Conservation (phyloP, 495 filamentous ascomycete species). For the Daldinia decipiens region DNA sequence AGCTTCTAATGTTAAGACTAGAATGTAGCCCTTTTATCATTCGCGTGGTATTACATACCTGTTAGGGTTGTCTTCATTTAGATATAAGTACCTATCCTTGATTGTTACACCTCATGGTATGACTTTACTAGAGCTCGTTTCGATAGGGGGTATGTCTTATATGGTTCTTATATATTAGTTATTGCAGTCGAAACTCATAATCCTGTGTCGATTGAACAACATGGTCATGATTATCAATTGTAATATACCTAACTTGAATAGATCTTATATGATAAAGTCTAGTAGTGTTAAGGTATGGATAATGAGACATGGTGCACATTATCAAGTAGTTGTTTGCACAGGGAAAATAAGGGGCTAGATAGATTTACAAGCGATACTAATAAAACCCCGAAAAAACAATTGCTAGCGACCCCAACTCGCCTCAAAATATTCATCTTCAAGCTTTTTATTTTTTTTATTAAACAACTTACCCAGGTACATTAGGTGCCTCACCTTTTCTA, state of each 20-base stretch:
- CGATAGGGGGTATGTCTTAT: no score
- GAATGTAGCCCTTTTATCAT: neutral
- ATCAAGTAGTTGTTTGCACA: neutral
- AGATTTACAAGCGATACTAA: neutral
- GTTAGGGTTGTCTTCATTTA: neutral
- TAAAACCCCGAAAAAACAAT: neutral
- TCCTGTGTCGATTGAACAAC: neutral
- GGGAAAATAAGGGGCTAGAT: neutral
- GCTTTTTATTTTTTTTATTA: no score
- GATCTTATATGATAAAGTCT: neutral
- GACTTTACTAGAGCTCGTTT: no score
- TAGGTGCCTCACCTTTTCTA: no score
- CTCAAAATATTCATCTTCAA: slow-evolving; percentile 1
- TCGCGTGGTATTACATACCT: neutral
- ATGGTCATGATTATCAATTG: neutral
- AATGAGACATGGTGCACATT: neutral
- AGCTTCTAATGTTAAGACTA: neutral
- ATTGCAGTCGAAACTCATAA: neutral
- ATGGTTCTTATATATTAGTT: neutral
- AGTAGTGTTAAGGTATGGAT: neutral
- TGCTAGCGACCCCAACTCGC: neutral
- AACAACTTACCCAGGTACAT: no score
- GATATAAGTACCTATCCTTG: neutral
- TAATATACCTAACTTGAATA: neutral
- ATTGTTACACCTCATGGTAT: no score